Base-by-base conservation (phyloP, 2,329 filamentous ascomycete species). In the Fusarium bulbicola region DNA sequence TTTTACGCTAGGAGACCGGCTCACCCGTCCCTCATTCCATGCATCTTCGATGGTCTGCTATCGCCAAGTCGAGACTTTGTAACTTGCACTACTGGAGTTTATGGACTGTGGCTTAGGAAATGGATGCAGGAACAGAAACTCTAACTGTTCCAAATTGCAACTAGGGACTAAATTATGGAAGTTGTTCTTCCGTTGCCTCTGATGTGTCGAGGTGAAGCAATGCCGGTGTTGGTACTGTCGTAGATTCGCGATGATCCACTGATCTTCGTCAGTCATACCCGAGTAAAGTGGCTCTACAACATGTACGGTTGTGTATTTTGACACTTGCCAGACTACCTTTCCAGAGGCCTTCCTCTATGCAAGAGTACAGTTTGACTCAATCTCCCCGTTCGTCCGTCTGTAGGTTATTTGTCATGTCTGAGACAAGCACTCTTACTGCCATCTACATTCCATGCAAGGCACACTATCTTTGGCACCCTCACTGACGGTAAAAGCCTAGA, bases 31-130 rank as follows among this genome's bases (percentile, higher is more conserved):
- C 45, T 30, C 62, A 65, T 65, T 65, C 62, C 58, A 15, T 36
- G 24, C 21, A n/a, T 10, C 39, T 37, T 28, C 6, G 39, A 28
- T 50, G 9, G 24, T 16, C 21, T 60, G 20, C 45, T 24, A n/a
- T 64, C 21, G 46, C 45, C 46, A 53, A 54, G 58, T 46, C 62
- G 26, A 65, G 62, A 37, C 62, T 49, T 26, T 63, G 37, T 37
- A 40, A 30, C 32, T 26, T 45, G 16, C 39, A 52, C 57, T 28
- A 40, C n/a, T 12, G 13, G 24, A 18, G 46, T 16, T 21, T 39
- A 21, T 34, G 26, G 12, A 11, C 20, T 46, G 24, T 30, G 32
- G 21, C 24, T n/a, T n/a, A 26, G 9, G 13, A 58, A 15, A 45
- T 36, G 7, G 34, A 26, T 21, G 26, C 16, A 46, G 53, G 14